A percentile compares a stretch with the other conserved stretches of the same genome.
Conservation (phyloP, 441 rosid species). For the Sinapis alba region DNA sequence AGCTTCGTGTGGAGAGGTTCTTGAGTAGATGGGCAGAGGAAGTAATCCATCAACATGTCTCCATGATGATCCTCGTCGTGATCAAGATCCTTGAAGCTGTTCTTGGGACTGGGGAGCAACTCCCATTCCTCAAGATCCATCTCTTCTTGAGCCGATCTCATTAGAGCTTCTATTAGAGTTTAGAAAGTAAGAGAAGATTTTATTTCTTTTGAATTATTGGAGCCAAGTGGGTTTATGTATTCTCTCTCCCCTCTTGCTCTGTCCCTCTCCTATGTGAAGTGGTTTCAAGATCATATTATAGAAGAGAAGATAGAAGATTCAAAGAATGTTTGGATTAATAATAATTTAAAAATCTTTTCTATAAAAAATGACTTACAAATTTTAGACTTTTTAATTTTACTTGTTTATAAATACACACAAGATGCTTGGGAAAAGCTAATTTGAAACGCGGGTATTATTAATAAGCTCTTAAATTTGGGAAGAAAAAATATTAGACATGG, state of each 20-base stretch:
- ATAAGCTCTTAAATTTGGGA: background rate
- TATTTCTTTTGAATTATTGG: conserved; percentile 26
- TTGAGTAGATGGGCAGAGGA: conserved; percentile 50
- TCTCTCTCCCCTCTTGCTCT: background rate
- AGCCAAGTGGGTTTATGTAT: conserved; percentile 27
- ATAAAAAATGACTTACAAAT: background rate
- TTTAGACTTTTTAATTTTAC: background rate
- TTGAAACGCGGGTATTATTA: background rate
- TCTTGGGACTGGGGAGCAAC: conserved; percentile 49
- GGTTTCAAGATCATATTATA: conserved; percentile 15
- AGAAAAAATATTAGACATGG: background rate
- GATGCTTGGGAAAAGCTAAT: background rate
- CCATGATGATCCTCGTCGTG: conserved; percentile 33
- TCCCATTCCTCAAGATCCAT: conserved; percentile 93
- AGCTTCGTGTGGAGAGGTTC: conserved; percentile 26
- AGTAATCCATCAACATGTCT: conserved; percentile 52
- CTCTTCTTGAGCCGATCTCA: conserved; percentile 19
- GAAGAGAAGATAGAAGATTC: conserved; percentile 16
- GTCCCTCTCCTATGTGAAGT: conserved; percentile 14
- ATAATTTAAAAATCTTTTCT: background rate
- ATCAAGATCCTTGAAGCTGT: conserved; percentile 46
- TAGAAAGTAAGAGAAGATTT: conserved; percentile 1
- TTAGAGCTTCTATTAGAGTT: background rate
- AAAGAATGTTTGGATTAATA: conserved; percentile 10
- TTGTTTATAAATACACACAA: background rate